A percentile compares a stretch with the other conserved stretches of the same genome.
These are phyloP conservation scores for Telfairia occidentalis DNA, from an alignment of 331 rosid genomes.

Conservation along the genomic window DNA sequence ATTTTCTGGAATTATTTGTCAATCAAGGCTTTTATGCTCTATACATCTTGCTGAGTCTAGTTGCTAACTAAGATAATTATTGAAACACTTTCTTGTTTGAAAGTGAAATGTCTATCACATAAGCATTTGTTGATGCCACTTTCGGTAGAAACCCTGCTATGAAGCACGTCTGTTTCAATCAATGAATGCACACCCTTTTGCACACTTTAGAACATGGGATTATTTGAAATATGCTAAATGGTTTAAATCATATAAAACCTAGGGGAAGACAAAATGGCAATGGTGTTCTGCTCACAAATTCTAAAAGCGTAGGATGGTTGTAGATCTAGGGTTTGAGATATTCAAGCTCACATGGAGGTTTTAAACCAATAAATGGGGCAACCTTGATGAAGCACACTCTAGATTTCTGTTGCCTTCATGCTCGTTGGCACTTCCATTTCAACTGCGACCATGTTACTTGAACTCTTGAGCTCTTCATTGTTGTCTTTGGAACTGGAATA, in stretches of 20 bases:
- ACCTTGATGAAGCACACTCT: slow-evolving; percentile 11
- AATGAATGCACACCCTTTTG: neutral
- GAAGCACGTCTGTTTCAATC: neutral
- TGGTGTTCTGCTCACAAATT: neutral
- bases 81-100: neutral
- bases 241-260: neutral
- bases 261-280: neutral
- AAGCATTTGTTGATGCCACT: neutral
- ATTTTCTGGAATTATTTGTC: neutral
- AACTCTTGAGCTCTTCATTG: slow-evolving; percentile 38
- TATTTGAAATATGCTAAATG: neutral
- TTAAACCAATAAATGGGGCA: slow-evolving; percentile 5
- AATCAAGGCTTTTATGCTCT: slow-evolving; percentile 8
- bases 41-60: neutral
- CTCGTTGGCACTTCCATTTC: slow-evolving; percentile 22
- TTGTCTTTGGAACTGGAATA: slow-evolving; percentile 12
- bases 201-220: neutral
- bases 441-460: slow-evolving; percentile 26
- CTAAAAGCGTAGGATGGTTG: neutral
- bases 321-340: neutral
- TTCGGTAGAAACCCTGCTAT: neutral
- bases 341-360: neutral
- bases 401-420: slow-evolving; percentile 41
- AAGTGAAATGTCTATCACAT: neutral
- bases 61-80: neutral